phyloP scores from a whole-genome alignment of 1,139 yeast genomes.

The Blastobotrys arbuscula region DNA sequence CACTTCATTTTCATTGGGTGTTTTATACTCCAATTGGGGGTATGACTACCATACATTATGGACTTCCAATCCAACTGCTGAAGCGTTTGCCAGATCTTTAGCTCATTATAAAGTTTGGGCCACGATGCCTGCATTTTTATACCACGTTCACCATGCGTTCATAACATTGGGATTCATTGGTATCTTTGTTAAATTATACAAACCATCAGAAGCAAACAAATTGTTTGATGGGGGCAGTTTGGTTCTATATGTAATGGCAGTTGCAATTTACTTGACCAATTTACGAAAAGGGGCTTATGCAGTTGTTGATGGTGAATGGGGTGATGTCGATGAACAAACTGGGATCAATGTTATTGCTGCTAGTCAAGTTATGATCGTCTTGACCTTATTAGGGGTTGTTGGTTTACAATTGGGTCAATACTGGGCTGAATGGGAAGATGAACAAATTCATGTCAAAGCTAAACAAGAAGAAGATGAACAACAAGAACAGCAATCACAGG shows the following conservation, averaged over 20 bases:
- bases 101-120: conserved; percentile 73
- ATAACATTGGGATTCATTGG: conserved; percentile 65
- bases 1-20: conserved; percentile 73
- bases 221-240: conserved; percentile 87
- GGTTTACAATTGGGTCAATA: conserved; percentile 83
- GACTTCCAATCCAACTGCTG: conserved; percentile 46
- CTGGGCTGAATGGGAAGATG: conserved; percentile 79
- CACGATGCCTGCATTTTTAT: conserved; percentile 52
- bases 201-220: conserved; percentile 76
- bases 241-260: conserved; percentile 60
- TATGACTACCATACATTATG: conserved; percentile 80
- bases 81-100: conserved; percentile 55
- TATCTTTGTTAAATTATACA: conserved; percentile 69
- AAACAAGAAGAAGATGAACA: conserved; percentile 31
- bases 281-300: conserved; percentile 75
- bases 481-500: conserved; percentile 26
- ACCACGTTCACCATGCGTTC: conserved; percentile 56
- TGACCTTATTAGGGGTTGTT: conserved; percentile 69
- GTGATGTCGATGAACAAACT: conserved; percentile 80
- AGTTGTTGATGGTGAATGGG: conserved; percentile 74
- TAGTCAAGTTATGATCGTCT: conserved; percentile 67
- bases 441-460: conserved; percentile 28
- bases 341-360: conserved; percentile 93
- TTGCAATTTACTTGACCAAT: conserved; percentile 80
- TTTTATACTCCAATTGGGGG: conserved; percentile 70